A percentile compares a stretch with the other conserved stretches of the same genome.
Evolutionary conservation across 495 filamentous ascomycete species (phyloP).

Genomic region (Clavariopsis aquatica): DNA sequence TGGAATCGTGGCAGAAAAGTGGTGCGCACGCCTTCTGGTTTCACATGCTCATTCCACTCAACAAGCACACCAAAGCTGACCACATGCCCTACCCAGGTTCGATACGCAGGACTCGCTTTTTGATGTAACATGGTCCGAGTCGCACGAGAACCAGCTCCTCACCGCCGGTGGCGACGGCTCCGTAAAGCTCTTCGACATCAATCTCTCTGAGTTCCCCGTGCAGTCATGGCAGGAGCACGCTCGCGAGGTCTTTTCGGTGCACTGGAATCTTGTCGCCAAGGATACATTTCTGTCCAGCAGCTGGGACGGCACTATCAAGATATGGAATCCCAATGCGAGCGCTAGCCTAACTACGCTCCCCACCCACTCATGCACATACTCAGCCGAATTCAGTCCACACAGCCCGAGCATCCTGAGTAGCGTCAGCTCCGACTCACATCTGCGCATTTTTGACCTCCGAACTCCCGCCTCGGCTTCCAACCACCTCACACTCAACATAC

Average conservation of each 20-base stretch:
- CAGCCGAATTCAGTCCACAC: slow-evolving; percentile 76
- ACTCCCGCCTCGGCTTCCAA: slow-evolving; percentile 78
- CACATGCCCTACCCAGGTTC: slow-evolving; percentile 56
- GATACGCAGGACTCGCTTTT: slow-evolving; percentile 97
- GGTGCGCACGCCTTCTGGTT: slow-evolving; percentile 44
- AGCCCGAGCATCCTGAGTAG: slow-evolving; percentile 74
- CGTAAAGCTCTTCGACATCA: slow-evolving; percentile 89
- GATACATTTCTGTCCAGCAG: slow-evolving; percentile 82
- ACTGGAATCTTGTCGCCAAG: slow-evolving; percentile 91
- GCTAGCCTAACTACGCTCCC: slow-evolving; percentile 80
- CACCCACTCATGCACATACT: slow-evolving; percentile 89
- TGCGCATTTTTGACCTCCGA: slow-evolving; percentile 87
- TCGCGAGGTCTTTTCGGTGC: slow-evolving; percentile 84
- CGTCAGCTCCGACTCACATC: slow-evolving; percentile 79
- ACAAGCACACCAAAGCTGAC: background rate
- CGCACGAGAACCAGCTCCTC: slow-evolving; percentile 89
- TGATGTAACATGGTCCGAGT: slow-evolving; percentile 90
- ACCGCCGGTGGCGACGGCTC: slow-evolving; percentile 87
- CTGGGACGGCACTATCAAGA: slow-evolving; percentile 93
- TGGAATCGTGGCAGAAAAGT: slow-evolving; percentile 81
- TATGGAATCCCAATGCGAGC: slow-evolving; percentile 77
- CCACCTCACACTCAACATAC: slow-evolving; percentile 74
- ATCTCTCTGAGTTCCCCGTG: slow-evolving; percentile 75
- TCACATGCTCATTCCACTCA: background rate
- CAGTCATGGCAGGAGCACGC: slow-evolving; percentile 88